Percentiles rank a stretch among this genome's conserved stretches.
Evolutionary conservation across 2,329 filamentous ascomycete species (phyloP).

Genomic region (Nemania sp.): DNA sequence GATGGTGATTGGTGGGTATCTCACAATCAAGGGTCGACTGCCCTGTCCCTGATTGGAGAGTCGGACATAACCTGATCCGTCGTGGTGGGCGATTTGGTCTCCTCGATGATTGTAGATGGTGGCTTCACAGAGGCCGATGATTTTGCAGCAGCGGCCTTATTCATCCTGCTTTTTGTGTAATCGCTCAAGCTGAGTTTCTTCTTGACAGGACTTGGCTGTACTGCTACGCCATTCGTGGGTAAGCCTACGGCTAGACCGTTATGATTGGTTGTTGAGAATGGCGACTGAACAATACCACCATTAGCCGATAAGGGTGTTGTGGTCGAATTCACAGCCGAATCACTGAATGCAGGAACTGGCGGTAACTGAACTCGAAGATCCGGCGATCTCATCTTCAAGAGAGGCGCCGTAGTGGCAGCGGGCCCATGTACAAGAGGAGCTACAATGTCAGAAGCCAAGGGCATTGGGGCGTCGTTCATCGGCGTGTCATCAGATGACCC

Average conservation of each 20-base stretch:
- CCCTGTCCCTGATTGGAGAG: constrained; percentile 40
- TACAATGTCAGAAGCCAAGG: constrained; percentile 34
- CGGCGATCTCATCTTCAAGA: constrained; percentile 32
- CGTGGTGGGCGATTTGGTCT: constrained; percentile 44
- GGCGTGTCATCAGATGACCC: constrained; percentile 22
- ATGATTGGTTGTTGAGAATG: constrained; percentile 48
- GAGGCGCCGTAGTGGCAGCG: constrained; percentile 1
- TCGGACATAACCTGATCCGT: constrained; percentile 43
- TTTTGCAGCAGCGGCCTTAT: constrained; percentile 54
- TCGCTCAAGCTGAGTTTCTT: constrained; percentile 70
- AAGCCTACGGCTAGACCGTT: constrained; percentile 49
- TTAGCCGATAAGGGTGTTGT: constrained; percentile 54
- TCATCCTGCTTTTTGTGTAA: constrained; percentile 63
- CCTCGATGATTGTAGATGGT: constrained; percentile 43
- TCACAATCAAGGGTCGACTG: constrained; percentile 24
- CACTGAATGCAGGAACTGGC: constrained; percentile 55
- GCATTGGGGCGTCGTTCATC: constrained; percentile 42
- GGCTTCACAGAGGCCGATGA: constrained; percentile 46
- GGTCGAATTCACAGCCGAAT: constrained; percentile 43
- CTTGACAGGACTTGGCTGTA: constrained; percentile 63
- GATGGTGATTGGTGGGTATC: background rate
- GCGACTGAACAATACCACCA: constrained; percentile 52
- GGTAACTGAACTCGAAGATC: constrained; percentile 57
- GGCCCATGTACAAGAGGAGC: background rate
- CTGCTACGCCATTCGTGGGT: constrained; percentile 47